Base-by-base conservation (phyloP, 192 early-diverging fungal genomes). In the Coemansia furcata region DNA sequence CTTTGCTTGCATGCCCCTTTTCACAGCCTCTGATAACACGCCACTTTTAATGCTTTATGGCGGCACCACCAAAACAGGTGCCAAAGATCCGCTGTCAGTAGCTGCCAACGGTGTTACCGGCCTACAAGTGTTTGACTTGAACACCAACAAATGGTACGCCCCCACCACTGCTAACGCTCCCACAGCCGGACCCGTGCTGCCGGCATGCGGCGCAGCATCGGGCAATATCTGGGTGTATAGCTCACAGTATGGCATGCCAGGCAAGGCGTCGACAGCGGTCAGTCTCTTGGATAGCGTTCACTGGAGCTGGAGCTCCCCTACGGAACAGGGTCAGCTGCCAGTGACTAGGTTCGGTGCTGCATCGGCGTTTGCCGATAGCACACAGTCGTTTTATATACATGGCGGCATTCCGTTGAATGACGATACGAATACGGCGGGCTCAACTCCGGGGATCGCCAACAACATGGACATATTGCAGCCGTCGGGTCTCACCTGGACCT, bases 401-500 rank as follows among this genome's bases (percentile, higher is more conserved):
- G 84, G 80, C 52, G 84, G 84, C 32, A 69, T 76, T 14, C 76
- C 84, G 9, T 33, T 82, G 52, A 55, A 54, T 26, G 66, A 38
- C 23, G 60, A 59, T 6, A 64, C 67, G 36, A 78, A 82, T 46
- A 68, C 59, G n/a, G 76, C 69, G 33, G 66, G 47, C 19, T 42
- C 65, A 23, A 64, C 73, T 43, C 55, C 70, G 19, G 62, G 65
- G 3, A 78, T 76, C 29, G 67, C 68, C 54, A 85, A 82, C 58
- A 81, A 85, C 47, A 64, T 85, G 40, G 73, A 76, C 38, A 66
- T 79, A 21, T 67, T 85, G 69, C 77, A 83, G 58, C 78, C 84
- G 8, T 77, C 74, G 33, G 80, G 83, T 32, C 76, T 89, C n/a
- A 68, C 70, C 21, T 89, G 87, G 87, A 69, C 82, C 33, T 85